Evolutionary conservation across 192 early-diverging fungal genomes (phyloP).

Genomic region (Chytriomyces sp.): DNA sequence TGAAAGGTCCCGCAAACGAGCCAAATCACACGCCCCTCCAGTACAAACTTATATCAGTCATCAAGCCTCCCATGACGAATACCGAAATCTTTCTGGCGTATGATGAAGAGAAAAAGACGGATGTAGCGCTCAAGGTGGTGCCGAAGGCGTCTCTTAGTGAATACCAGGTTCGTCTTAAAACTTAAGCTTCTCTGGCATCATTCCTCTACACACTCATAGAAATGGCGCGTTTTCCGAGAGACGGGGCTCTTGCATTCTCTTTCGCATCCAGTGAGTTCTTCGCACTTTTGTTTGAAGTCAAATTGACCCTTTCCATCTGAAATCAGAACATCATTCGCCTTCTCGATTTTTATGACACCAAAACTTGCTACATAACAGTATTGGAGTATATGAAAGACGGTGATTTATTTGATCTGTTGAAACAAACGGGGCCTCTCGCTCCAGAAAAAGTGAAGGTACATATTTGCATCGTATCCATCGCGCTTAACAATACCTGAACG

Average conservation of each 20-base stretch:
- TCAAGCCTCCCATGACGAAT: neutral
- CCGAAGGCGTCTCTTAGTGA: neutral
- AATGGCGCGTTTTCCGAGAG: constrained; percentile 84
- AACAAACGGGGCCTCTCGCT: neutral
- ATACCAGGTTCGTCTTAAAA: neutral
- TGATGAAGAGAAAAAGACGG: neutral
- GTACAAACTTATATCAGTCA: neutral
- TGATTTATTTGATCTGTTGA: constrained; percentile 77
- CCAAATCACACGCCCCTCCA: too few species aligned
- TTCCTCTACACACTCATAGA: constrained; percentile 37
- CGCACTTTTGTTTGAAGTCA: too few species aligned
- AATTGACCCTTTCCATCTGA: too few species aligned
- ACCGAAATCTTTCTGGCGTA: constrained; percentile 3
- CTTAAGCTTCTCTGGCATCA: neutral
- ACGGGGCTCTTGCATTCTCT: constrained; percentile 77
- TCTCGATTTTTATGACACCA: constrained; percentile 74
- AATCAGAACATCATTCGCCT: constrained; percentile 80
- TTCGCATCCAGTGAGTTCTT: too few species aligned
- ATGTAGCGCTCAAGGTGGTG: constrained; percentile 4
- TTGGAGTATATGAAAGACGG: constrained; percentile 86
- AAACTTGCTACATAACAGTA: constrained; percentile 74
- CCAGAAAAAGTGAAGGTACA: neutral
- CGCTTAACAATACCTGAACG: too few species aligned
- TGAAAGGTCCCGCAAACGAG: too few species aligned
- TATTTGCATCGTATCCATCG: too few species aligned